Evolutionary conservation across 306 rosid genomes (phyloP).

Genomic region (Cercis canadensis): DNA sequence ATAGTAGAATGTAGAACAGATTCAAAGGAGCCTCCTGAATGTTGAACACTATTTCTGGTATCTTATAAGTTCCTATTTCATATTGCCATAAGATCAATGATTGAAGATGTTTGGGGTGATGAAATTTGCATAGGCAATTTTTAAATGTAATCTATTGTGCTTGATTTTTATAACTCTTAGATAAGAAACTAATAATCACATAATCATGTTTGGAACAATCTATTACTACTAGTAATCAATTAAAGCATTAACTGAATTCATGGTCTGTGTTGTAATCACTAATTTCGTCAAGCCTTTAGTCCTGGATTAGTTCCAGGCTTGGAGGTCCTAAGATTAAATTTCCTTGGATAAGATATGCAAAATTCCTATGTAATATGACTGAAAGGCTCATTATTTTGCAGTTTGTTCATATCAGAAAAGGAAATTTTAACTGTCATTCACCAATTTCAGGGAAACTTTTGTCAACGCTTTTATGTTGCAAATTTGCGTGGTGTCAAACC

Average conservation of each 20-base stretch:
- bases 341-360: not conserved
- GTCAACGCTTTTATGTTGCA: constrained; percentile 94
- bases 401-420: not conserved
- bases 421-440: constrained; percentile 8
- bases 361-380: not conserved
- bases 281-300: not conserved
- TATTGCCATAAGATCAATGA: not conserved
- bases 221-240: too few species aligned
- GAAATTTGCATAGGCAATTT: not conserved
- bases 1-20: not conserved
- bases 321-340: not conserved
- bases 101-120: constrained; percentile 2
- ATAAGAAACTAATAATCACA: too few species aligned
- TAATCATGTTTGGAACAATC: too few species aligned
- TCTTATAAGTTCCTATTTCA: not conserved
- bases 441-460: constrained; percentile 79
- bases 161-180: not conserved
- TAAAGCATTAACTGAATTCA: too few species aligned
- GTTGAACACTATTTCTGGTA: not conserved
- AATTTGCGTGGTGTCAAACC: constrained; percentile 87
- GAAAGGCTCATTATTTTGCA: not conserved
- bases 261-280: not conserved
- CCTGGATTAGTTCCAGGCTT: not conserved
- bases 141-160: not conserved
- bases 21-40: not conserved